Conservation (phyloP, 1,139 yeast species). For the Nakaseomyces kungkrabaensis region DNA sequence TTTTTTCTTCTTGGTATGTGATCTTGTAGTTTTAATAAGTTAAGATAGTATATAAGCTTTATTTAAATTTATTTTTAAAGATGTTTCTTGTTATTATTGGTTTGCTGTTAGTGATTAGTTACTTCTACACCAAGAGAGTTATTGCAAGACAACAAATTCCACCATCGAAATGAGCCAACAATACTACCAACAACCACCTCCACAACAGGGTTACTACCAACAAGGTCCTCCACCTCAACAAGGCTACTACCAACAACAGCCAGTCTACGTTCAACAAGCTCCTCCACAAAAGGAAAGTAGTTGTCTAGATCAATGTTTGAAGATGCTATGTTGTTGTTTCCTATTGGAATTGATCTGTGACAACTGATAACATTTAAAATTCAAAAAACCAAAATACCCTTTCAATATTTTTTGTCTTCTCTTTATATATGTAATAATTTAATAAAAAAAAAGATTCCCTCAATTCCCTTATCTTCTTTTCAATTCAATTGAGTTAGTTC, state of each 20-base stretch:
- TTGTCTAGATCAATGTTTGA: constrained; percentile 33
- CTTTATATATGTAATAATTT: too few species aligned
- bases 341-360: constrained; percentile 29
- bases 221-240: constrained; percentile 30
- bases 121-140: constrained; percentile 1
- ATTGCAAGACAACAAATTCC: background rate
- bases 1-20: background rate
- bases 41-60: too few species aligned
- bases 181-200: constrained; percentile 28
- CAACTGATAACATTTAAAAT: constrained; percentile 4
- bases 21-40: too few species aligned
- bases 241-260: constrained; percentile 31
- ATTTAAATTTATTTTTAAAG: background rate
- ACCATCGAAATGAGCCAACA: constrained; percentile 12
- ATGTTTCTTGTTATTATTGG: background rate
- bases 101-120: background rate
- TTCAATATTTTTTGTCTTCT: too few species aligned
- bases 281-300: constrained; percentile 26
- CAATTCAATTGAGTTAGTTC: too few species aligned
- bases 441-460: too few species aligned
- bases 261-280: constrained; percentile 34
- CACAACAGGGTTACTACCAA: constrained; percentile 29
- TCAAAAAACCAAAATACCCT: too few species aligned
- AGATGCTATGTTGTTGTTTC: constrained; percentile 34
- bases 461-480: too few species aligned